Evolutionary conservation across 2,329 filamentous ascomycete species (phyloP).

Genomic region (Cytospora paraplurivora): DNA sequence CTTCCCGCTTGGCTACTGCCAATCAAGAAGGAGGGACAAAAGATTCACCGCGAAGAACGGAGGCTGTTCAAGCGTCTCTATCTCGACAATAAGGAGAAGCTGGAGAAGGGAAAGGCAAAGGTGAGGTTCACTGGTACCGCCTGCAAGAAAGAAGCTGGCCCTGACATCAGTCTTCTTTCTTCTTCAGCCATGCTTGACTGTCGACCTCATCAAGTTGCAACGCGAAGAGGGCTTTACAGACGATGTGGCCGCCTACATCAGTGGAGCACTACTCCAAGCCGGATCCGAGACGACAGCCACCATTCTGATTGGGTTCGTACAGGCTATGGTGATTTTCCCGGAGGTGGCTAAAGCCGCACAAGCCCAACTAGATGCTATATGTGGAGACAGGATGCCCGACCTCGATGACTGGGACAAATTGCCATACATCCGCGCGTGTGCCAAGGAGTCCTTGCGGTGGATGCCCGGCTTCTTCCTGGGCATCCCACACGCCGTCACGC

Average conservation of each 20-base stretch:
- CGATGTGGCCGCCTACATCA: conserved; percentile 38
- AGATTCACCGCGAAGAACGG: conserved; percentile 46
- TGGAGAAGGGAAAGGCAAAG: conserved; percentile 34
- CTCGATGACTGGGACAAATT: conserved; percentile 42
- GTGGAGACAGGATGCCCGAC: conserved; percentile 44
- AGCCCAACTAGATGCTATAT: conserved; percentile 43
- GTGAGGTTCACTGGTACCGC: no score
- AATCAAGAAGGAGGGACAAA: conserved; percentile 41
- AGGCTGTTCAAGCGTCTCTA: conserved; percentile 44
- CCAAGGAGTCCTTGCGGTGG: conserved; percentile 49
- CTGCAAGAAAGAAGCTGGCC: no score
- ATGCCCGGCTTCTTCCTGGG: conserved; percentile 44
- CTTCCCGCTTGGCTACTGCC: conserved; percentile 48
- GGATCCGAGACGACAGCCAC: conserved; percentile 47
- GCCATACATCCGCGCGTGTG: conserved; percentile 45
- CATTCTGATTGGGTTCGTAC: conserved; percentile 45
- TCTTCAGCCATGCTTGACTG: conserved; percentile 29
- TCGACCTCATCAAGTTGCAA: conserved; percentile 31
- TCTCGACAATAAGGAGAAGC: conserved; percentile 42
- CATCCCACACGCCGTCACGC: conserved; percentile 45
- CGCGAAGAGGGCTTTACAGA: conserved; percentile 33
- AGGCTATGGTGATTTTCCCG: conserved; percentile 49
- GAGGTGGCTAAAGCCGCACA: conserved; percentile 46
- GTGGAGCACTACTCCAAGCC: conserved; percentile 42
- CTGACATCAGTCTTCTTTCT: no score